Percentiles rank a stretch among this genome's conserved stretches.
These are phyloP conservation scores for Cryptosporidium viatorum DNA, from an alignment of 169 alveolate species.

Conservation along the genomic window DNA sequence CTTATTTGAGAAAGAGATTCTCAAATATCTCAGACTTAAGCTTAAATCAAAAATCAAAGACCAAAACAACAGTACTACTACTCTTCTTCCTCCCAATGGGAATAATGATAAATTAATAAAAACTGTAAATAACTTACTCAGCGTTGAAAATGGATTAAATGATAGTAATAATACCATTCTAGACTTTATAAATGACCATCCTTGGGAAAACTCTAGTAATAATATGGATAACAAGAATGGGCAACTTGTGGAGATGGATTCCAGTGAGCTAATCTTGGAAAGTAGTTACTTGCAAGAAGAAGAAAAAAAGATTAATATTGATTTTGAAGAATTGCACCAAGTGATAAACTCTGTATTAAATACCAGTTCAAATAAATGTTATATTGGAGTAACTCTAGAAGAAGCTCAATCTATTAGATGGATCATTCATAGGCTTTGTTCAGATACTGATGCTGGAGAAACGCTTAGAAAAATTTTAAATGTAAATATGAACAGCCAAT, in stretches of 20 bases:
- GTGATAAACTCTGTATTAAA: conserved; percentile 2
- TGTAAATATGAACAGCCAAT: background rate
- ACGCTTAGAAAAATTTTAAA: background rate
- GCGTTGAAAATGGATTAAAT: background rate
- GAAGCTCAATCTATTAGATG: conserved; percentile 71
- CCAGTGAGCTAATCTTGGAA: background rate
- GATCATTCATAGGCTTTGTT: conserved; percentile 21
- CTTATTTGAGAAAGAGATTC: conserved; percentile 27
- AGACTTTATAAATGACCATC: conserved; percentile 29
- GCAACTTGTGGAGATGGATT: conserved; percentile 4
- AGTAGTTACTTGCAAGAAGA: conserved; percentile 11
- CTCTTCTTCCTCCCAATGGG: background rate
- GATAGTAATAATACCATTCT: background rate
- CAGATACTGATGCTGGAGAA: background rate
- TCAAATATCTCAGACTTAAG: background rate
- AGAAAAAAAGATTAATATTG: background rate
- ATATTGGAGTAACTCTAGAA: conserved; percentile 37
- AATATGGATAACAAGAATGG: background rate
- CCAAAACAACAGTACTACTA: too few relatives aligned
- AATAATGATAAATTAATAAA: background rate
- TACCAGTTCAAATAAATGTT: conserved; percentile 22
- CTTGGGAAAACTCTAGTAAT: conserved; percentile 52
- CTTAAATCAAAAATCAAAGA: background rate
- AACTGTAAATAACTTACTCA: conserved; percentile 36
- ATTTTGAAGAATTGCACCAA: conserved; percentile 42